Evolutionary conservation across 768 basidiomycete species (phyloP), one percentile per base, ranked within the genome.

Genomic region (Russula lepida): DNA sequence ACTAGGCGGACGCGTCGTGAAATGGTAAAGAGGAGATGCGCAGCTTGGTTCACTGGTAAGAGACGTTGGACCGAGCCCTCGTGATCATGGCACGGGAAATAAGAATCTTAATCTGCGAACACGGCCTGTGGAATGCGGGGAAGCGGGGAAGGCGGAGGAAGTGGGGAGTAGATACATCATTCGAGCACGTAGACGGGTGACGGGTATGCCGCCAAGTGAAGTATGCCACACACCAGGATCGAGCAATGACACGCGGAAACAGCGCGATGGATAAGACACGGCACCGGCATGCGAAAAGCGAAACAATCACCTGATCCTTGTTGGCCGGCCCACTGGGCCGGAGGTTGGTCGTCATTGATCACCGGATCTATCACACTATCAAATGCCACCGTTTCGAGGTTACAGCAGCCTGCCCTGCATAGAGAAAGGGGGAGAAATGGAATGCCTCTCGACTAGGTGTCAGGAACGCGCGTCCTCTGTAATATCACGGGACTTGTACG

Each of bases 401-500:
- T 28, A 49, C 54, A 50, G 27, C 41, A 60, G 19, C 8, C n/a
- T 25, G 15, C 19, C 19, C 27, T 28, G 43, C 43, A 21, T 23
- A 21, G 41, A 50, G 55, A 37, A 56, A 52, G 52, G 32, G 15
- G 47, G 41, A 50, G 55, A 39, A 52, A 32, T 62, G 28, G 17
- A 52, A 47, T 25, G 27, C 55, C 56, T 62, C 55, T 28, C 32
- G 37, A 30, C 21, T 12, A 25, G 17, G 56, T 35, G 50, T 27
- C 60, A 57, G 60, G 55, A 27, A 27, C 33, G 15, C 4, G n/a
- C n/a, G 32, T 51, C 54, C 41, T 19, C 41, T 11, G 27, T n/a
- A 51, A 56, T 8, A 56, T 61, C 60, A 52, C 50, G 41, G 48
- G 60, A 53, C 50, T 35, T 62, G 46, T 49, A 52, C 7, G 56